Evolutionary conservation across 129 eudicot species (phyloP), one percentile per base, ranked within the genome.

Genomic region (Logfia minima): DNA sequence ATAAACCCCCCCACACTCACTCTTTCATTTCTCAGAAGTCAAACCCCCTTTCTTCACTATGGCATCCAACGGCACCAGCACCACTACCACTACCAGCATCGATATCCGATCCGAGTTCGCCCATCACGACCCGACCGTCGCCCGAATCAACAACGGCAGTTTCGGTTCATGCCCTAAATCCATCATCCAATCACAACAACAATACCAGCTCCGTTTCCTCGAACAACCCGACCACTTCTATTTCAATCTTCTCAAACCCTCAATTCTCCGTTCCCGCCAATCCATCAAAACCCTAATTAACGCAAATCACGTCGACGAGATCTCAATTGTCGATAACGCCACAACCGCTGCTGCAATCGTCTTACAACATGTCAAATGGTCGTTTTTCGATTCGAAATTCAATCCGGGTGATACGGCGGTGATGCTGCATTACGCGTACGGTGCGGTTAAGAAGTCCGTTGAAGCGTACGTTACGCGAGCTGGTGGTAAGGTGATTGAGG

Each of bases 121-220:
- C 53, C 98, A 93, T 79, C 98, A 93, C 80, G 89, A 90, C 83
- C 86, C 86, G 2, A 6, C 80, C 68, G 29, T 80, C 66, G 91
- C 97, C 76, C 88, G 98, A 16, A 90, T 93, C 61, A 93, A 93
- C 90, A 93, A 93, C 85, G 98, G 98, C 66, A 93, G 98, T 84
- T 93, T 93, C 81, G 98, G 98, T 0, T 90, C 88, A 31, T 85
- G 91, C 83, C 98, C 98, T 0, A 31, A 84, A 23, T 75, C 96
- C 79, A 61, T 93, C 65, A 79, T 93, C 84, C 35, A 82, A 58
- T 83, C 93, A 34, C 97, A 93, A 60, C 90, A 83, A 1, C 85
- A 80, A 6, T 86, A 86, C 81, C 98, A 87, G 85, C 96, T 87
- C 72, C 90, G 77, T 17, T 91, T 66, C 77, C 91, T 93, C 56